Evolutionary conservation across 352 stramenopile species (phyloP).

Genomic region (Phytophthora nicotianae): DNA sequence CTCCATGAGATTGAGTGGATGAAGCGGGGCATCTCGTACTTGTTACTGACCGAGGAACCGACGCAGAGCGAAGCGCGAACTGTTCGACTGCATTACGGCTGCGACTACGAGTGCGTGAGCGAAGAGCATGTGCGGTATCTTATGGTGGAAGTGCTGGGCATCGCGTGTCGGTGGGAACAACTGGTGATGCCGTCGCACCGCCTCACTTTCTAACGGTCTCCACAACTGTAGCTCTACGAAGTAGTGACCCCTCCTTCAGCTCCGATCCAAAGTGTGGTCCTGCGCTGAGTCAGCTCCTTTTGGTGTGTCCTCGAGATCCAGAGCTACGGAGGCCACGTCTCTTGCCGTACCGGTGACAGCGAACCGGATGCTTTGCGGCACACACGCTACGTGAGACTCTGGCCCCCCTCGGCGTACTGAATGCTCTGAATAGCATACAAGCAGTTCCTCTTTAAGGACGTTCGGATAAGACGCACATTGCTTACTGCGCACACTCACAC

Average conservation of each 20-base stretch:
- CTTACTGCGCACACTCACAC: not conserved
- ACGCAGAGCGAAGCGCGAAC: slow-evolving; percentile 11
- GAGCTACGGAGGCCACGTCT: slow-evolving; percentile 2
- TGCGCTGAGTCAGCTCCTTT: slow-evolving; percentile 1
- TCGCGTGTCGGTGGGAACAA: slow-evolving; percentile 47
- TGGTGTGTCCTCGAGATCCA: slow-evolving; percentile 3
- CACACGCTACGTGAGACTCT: slow-evolving; percentile 4
- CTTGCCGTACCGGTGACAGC: slow-evolving; percentile 5
- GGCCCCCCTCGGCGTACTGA: not conserved
- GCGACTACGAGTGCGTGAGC: slow-evolving; percentile 50
- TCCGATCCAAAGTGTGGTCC: no score
- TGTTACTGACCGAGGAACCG: slow-evolving; percentile 40
- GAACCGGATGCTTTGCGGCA: slow-evolving; percentile 13
- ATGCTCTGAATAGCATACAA: slow-evolving; percentile 27
- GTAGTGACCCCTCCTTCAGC: not conserved
- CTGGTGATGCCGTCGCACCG: slow-evolving; percentile 38
- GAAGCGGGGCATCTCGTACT: slow-evolving; percentile 51
- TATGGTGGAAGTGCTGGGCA: slow-evolving; percentile 49
- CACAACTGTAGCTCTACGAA: slow-evolving; percentile 6
- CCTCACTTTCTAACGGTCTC: slow-evolving; percentile 37
- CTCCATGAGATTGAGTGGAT: slow-evolving; percentile 53
- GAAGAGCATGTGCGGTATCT: slow-evolving; percentile 49
- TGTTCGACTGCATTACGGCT: slow-evolving; percentile 45
- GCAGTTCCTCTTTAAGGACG: slow-evolving; percentile 6
- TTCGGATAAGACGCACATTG: slow-evolving; percentile 1